A percentile compares a stretch with the other conserved stretches of the same genome.
Conservation (phyloP, 495 filamentous ascomycete species). For the Xeromyces bisporus region DNA sequence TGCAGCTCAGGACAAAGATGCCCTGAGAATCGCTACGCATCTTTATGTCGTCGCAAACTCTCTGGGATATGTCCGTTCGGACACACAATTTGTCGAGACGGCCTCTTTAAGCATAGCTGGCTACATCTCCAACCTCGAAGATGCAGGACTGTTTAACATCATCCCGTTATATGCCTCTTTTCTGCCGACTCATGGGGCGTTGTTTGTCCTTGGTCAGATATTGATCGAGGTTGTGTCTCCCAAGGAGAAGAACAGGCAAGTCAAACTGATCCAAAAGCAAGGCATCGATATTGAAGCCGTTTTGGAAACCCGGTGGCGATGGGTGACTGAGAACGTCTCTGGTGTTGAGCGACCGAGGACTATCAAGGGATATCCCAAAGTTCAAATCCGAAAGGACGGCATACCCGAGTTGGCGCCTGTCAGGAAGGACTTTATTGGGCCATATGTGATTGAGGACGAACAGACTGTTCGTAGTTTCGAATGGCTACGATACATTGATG, state of each 20-base stretch:
- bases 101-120: constrained; percentile 39
- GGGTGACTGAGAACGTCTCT: constrained; percentile 22
- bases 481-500: constrained; percentile 64
- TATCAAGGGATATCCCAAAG: constrained; percentile 16
- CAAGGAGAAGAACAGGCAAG: constrained; percentile 27
- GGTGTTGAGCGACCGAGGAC: constrained; percentile 17
- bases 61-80: constrained; percentile 18
- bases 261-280: constrained; percentile 37
- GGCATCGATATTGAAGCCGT: constrained; percentile 35
- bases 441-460: constrained; percentile 43
- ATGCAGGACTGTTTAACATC: constrained; percentile 49
- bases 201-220: constrained; percentile 30
- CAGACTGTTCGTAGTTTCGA: constrained; percentile 62
- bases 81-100: constrained; percentile 16
- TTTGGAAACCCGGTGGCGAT: constrained; percentile 36
- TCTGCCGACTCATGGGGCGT: constrained; percentile 34
- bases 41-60: constrained; percentile 30
- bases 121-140: constrained; percentile 63
- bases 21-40: constrained; percentile 28
- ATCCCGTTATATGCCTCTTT: constrained; percentile 78
- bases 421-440: constrained; percentile 48
- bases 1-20: constrained; percentile 24
- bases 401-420: constrained; percentile 21
- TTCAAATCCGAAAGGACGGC: constrained; percentile 18
- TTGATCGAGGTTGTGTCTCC: constrained; percentile 48